Base-by-base conservation (phyloP, 805 yeast genomes). In the Sugiyamaella qingdaonensis region DNA sequence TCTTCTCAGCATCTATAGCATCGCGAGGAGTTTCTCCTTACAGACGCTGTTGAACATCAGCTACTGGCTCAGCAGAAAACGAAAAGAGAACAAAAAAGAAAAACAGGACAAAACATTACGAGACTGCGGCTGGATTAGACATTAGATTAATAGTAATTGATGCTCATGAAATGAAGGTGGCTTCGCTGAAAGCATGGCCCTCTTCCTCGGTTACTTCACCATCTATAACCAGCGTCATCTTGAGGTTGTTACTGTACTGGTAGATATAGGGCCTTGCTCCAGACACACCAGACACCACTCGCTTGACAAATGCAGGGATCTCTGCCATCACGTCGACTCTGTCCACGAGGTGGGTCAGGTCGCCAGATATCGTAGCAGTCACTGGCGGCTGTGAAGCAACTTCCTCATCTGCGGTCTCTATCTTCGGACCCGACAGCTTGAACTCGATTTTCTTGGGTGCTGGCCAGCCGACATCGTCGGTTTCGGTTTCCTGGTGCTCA, bases 281-380 rank as follows among this genome's bases (percentile, higher is more conserved):
- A 13, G 94, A 94, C 51, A 92, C 95, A 54, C 96, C 96, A 57
- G 91, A 82, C 45, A 88, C 98, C 54, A 94, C 86, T 63, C 84
- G 86, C 73, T 92, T 94, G 61, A 94, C 95, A 71, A 94, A 90
- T 58, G 81, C 84, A 27, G 99, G 99, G 54, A 94, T 85, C 73
- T 94, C 98, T 49, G 90, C 88, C 97, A 94, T 90, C 55, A 94
- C 98, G 71, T 94, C 99, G 54, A 94, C 91, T 67, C 98, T 83
- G 73, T 89, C 97, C 49, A 88, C 82, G 56, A 88, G 71, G 45
- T 77, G 73, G 14, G 68, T 67, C 60, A 92, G 77, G 19, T 76
- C 72, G 56, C 96, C 97, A 39, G 62, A 66, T 4, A 86, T 80
- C 10, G 66, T 68, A 46, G 80, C 86, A 46, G 69, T 72, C 24